Conservation (phyloP, 225 moss, liverwort and hornwort species). For the Sphagnum contortum region DNA sequence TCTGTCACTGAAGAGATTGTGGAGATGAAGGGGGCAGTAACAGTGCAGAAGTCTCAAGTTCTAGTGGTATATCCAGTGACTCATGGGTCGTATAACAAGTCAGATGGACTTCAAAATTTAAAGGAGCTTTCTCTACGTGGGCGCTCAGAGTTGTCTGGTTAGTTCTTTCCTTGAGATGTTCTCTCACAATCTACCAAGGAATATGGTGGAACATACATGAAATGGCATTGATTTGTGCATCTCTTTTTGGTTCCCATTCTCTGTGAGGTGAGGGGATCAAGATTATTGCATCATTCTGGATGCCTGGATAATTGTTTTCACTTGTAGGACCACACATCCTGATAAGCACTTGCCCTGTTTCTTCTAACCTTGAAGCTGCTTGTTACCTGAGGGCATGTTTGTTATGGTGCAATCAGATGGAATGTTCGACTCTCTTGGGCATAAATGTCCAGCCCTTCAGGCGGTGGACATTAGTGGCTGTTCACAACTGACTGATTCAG, state of each 20-base stretch:
- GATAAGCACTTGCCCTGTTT: no score
- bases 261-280: no score
- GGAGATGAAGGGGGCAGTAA: conserved; percentile 19
- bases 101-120: conserved; percentile 14
- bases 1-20: conserved; percentile 30
- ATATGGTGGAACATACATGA: no score
- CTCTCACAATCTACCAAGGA: no score
- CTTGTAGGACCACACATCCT: background rate
- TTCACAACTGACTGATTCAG: conserved; percentile 43
- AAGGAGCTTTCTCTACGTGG: conserved; percentile 48
- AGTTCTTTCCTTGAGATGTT: background rate
- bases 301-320: background rate
- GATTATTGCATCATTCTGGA: background rate
- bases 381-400: background rate
- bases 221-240: no score
- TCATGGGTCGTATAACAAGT: no score
- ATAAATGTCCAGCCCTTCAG: conserved; percentile 23
- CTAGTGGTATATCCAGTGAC: background rate
- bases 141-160: conserved; percentile 58
- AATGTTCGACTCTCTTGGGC: conserved; percentile 22
- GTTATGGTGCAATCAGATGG: conserved; percentile 30
- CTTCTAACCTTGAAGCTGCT: no score
- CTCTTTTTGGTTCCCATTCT: no score
- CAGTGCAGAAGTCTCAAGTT: conserved; percentile 3
- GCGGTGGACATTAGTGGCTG: conserved; percentile 65